A percentile compares a stretch with the other conserved stretches of the same genome.
These are phyloP conservation scores for Phytophthora vignae DNA, from an alignment of 352 stramenopile species.

Conservation along the genomic window DNA sequence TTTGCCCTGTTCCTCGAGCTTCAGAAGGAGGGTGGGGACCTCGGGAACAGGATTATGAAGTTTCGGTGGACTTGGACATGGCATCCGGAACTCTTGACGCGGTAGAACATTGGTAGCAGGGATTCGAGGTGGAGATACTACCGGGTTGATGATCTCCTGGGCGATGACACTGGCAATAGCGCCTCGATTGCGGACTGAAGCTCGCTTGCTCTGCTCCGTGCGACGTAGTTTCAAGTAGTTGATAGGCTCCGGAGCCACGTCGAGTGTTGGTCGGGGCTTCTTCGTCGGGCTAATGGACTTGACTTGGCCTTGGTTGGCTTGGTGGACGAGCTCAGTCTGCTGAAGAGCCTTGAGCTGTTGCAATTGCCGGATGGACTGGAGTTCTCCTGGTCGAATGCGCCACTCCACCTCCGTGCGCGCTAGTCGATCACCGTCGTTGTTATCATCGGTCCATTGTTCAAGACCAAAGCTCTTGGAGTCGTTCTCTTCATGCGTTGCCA, in stretches of 20 bases:
- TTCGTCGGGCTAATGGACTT: constrained; percentile 15
- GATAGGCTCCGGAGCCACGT: constrained; percentile 52
- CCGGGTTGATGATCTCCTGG: constrained; percentile 60
- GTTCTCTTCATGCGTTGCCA: constrained; percentile 10
- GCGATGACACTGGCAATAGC: constrained; percentile 44
- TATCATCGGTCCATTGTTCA: constrained; percentile 18
- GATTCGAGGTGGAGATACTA: constrained; percentile 16
- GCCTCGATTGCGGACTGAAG: constrained; percentile 56
- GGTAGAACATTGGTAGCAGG: neutral
- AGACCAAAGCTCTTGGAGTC: neutral
- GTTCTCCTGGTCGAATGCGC: constrained; percentile 34
- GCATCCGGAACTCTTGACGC: constrained; percentile 26
- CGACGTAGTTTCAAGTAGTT: constrained; percentile 74
- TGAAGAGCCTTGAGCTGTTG: constrained; percentile 30
- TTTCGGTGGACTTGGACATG: constrained; percentile 23
- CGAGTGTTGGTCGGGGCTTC: constrained; percentile 4
- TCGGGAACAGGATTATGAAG: constrained; percentile 2
- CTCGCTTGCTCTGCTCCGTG: constrained; percentile 61
- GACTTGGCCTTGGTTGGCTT: constrained; percentile 21
- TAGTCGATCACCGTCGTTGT: constrained; percentile 3
- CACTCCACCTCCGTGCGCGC: constrained; percentile 5
- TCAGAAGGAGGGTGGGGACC: constrained; percentile 9
- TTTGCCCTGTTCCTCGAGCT: constrained; percentile 30
- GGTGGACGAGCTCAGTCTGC: neutral
- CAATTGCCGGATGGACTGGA: constrained; percentile 33